These are phyloP conservation scores for Mycena rebaudengoi DNA, from an alignment of 768 basidiomycete genomes.

Conservation along the genomic window DNA sequence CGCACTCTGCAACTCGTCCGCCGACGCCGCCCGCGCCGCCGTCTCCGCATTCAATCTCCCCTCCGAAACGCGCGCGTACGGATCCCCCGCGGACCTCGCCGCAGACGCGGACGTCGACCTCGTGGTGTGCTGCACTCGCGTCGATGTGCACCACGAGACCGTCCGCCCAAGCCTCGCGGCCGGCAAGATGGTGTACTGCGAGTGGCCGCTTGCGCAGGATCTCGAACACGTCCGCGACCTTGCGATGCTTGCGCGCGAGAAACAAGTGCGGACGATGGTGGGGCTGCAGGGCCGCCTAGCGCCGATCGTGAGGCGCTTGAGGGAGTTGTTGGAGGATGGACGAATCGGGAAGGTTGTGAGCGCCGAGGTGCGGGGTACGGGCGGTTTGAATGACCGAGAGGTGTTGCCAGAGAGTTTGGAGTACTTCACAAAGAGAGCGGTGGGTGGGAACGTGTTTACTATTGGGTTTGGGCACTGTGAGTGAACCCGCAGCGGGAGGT, in stretches of 20 bases:
- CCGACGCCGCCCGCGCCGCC: not conserved
- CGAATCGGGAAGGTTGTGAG: conserved; percentile 22
- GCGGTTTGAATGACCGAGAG: conserved; percentile 4
- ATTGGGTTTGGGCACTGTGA: conserved; percentile 18
- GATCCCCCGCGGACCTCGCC: conserved; percentile 7
- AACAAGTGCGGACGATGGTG: conserved; percentile 25
- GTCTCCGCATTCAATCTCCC: not conserved
- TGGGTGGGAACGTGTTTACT: conserved; percentile 14
- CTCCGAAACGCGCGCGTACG: not conserved
- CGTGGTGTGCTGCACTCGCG: conserved; percentile 16
- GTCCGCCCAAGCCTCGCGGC: not conserved
- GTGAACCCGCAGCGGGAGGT: conserved; percentile 5
- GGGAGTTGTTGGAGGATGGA: conserved; percentile 21
- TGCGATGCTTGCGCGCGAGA: conserved; percentile 19
- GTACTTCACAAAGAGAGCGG: conserved; percentile 15
- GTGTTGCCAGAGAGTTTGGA: not conserved
- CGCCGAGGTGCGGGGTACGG: not conserved
- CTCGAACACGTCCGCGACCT: conserved; percentile 23
- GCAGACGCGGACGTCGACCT: conserved; percentile 15
- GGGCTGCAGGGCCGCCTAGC: conserved; percentile 31
- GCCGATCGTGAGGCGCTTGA: conserved; percentile 9
- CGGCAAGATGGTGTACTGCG: conserved; percentile 29
- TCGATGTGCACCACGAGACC: conserved; percentile 10
- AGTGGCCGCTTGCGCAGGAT: conserved; percentile 35
- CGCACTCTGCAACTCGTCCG: conserved; percentile 17